phyloP scores from a whole-genome alignment of 192 early-diverging fungal species.

The Lobosporangium transversale region DNA sequence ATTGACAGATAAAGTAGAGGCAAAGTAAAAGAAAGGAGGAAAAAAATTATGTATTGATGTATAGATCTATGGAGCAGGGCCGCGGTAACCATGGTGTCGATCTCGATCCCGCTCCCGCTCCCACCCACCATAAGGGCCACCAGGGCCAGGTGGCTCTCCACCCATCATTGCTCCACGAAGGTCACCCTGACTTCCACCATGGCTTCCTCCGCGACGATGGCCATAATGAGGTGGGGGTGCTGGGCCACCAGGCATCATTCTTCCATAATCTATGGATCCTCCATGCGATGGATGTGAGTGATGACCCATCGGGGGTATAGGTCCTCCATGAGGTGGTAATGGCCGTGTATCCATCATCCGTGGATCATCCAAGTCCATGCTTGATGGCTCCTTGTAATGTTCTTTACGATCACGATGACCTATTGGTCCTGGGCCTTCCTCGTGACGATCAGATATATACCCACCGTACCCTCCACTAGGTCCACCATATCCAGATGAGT shows the following conservation, averaged over 20 bases:
- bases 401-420: conserved; percentile 38
- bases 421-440: conserved; percentile 14
- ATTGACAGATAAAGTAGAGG: neutral
- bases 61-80: conserved; percentile 18
- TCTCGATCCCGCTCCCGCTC: conserved; percentile 49
- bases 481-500: conserved; percentile 26
- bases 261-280: conserved; percentile 50
- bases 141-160: conserved; percentile 18
- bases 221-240: conserved; percentile 30
- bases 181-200: conserved; percentile 45
- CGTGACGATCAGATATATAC: conserved; percentile 37
- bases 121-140: conserved; percentile 40
- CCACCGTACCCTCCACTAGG: conserved; percentile 41
- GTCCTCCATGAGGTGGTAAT: conserved; percentile 42
- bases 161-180: conserved; percentile 41
- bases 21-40: neutral
- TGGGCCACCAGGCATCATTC: conserved; percentile 47
- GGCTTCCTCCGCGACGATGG: conserved; percentile 43
- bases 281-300: conserved; percentile 46
- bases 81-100: conserved; percentile 38
- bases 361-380: conserved; percentile 48
- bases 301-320: conserved; percentile 45
- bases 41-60: neutral
- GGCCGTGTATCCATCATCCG: conserved; percentile 43
- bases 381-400: conserved; percentile 42